These are phyloP conservation scores for Penicillium coffeae DNA, from an alignment of 495 filamentous ascomycete species.

Conservation along the genomic window DNA sequence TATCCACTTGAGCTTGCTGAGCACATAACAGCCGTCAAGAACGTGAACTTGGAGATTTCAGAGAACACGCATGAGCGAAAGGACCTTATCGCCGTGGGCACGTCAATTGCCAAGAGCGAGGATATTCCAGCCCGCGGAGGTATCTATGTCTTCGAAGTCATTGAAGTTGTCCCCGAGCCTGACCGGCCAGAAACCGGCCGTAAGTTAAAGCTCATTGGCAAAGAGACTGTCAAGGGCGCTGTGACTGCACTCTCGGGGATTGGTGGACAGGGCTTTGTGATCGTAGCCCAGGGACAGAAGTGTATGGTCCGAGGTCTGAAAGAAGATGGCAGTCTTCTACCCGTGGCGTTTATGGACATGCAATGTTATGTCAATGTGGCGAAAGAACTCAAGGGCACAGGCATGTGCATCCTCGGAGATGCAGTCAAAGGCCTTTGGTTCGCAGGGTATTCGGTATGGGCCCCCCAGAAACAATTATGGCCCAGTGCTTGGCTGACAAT, in stretches of 20 bases:
- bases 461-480: too few species aligned
- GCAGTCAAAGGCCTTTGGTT: constrained; percentile 94
- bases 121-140: constrained; percentile 80
- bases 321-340: constrained; percentile 85
- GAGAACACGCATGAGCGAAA: constrained; percentile 83
- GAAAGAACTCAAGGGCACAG: constrained; percentile 77
- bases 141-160: constrained; percentile 88
- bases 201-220: constrained; percentile 78
- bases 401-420: constrained; percentile 80
- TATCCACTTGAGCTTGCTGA: constrained; percentile 64
- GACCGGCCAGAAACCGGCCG: constrained; percentile 77
- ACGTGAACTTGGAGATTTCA: constrained; percentile 80
- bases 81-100: constrained; percentile 79
- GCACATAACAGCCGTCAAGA: constrained; percentile 73
- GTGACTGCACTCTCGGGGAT: constrained; percentile 82
- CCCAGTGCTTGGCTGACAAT: too few species aligned
- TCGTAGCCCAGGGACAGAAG: constrained; percentile 93
- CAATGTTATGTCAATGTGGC: constrained; percentile 81
- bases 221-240: constrained; percentile 90
- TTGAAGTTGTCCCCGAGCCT: constrained; percentile 85
- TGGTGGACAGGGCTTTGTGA: constrained; percentile 88
- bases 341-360: constrained; percentile 98
- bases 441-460: constrained; percentile 73
- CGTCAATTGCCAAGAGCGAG: constrained; percentile 77
- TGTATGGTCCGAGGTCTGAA: constrained; percentile 94